Conservation (phyloP, 176 grass and related monocot species). For the Pharus latifolius region DNA sequence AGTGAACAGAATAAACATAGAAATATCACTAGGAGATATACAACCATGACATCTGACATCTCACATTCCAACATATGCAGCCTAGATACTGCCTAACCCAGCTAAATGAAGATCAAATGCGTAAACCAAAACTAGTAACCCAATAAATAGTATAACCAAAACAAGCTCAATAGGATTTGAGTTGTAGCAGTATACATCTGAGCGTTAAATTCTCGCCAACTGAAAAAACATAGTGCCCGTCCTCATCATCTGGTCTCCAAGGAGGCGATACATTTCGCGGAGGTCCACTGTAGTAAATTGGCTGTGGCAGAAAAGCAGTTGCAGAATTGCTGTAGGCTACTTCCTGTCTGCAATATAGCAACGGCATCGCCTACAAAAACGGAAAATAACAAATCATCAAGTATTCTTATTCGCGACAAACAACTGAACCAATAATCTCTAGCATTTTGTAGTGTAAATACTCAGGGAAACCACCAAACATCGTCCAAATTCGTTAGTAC, state of each 20-base stretch:
- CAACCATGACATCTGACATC: too few relatives aligned
- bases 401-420: too few relatives aligned
- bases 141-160: neutral
- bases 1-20: neutral
- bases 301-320: conserved; percentile 45
- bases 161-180: neutral
- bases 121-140: neutral
- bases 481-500: neutral
- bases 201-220: conserved; percentile 78
- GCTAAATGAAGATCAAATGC: neutral
- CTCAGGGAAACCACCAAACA: neutral
- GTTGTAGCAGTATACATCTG: conserved; percentile 56
- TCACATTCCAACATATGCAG: too few relatives aligned
- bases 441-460: neutral
- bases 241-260: conserved; percentile 78
- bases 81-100: neutral
- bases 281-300: conserved; percentile 45
- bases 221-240: conserved; percentile 83
- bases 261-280: conserved; percentile 59
- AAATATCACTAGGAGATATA: neutral
- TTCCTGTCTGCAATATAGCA: conserved; percentile 78
- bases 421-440: too few relatives aligned
- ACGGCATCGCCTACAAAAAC: conserved; percentile 65
- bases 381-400: neutral
- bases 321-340: conserved; percentile 41